Evolutionary conservation across 306 rosid genomes (phyloP).

Genomic region (Casuarina equisetifolia): DNA sequence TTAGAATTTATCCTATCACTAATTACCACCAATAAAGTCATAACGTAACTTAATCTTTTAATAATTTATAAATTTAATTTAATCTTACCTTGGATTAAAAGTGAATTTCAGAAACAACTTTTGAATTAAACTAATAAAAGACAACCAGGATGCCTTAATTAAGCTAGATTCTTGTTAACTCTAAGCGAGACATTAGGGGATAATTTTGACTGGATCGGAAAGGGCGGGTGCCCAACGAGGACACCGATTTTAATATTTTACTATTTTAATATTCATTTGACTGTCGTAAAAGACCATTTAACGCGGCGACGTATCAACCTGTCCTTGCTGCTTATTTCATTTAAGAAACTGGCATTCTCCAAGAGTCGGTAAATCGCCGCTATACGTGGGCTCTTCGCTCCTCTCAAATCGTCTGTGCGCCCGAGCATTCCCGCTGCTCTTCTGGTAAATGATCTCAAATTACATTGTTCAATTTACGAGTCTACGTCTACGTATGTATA

Average conservation of each 20-base stretch:
- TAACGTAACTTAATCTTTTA: too few relatives aligned
- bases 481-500: not conserved
- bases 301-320: not conserved
- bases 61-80: too few relatives aligned
- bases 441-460: slow-evolving; percentile 10
- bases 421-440: not conserved
- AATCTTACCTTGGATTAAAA: too few relatives aligned
- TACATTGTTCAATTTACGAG: not conserved
- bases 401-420: not conserved
- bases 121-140: too few relatives aligned
- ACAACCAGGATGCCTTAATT: too few relatives aligned
- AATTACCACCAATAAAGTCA: too few relatives aligned
- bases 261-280: not conserved
- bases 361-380: not conserved
- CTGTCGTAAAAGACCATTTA: not conserved
- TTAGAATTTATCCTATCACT: too few relatives aligned
- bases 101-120: too few relatives aligned
- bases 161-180: not conserved
- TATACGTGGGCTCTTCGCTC: not conserved
- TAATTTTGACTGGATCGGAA: not conserved
- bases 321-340: not conserved
- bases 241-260: not conserved
- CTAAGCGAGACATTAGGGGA: not conserved
- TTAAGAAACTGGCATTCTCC: not conserved
- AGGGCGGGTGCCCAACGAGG: not conserved